Conservation (phyloP, 495 filamentous ascomycete species). For the Talaromyces proteolyticus region DNA sequence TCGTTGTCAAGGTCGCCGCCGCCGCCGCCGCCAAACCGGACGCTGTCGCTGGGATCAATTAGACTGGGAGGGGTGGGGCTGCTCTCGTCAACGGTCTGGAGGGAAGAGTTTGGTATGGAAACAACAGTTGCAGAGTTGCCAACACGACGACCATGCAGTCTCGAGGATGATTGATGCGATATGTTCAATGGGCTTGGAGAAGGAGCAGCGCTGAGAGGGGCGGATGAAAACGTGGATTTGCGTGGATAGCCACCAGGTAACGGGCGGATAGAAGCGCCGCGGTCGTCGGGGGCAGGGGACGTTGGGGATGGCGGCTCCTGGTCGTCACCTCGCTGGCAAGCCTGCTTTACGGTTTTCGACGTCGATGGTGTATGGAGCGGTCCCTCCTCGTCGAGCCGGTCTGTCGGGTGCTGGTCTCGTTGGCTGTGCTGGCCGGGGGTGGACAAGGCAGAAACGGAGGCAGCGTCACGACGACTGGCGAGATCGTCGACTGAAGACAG, state of each 20-base stretch:
- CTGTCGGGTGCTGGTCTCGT: no score
- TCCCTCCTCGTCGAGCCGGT: neutral
- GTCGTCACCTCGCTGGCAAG: neutral
- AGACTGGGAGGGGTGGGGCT: constrained; percentile 20
- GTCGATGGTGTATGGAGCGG: no score
- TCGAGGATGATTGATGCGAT: neutral
- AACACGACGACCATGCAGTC: neutral
- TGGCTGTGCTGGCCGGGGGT: neutral
- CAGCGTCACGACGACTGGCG: neutral
- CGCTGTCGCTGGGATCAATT: constrained; percentile 13
- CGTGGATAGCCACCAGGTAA: neutral
- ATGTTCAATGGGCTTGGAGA: neutral
- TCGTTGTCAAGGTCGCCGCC: neutral
- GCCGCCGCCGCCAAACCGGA: neutral
- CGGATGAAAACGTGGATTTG: neutral
- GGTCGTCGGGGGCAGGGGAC: neutral
- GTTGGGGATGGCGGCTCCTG: neutral
- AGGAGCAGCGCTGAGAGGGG: neutral
- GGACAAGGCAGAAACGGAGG: neutral
- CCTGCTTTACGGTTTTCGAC: no score
- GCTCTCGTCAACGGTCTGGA: neutral
- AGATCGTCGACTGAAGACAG: neutral
- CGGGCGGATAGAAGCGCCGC: no score
- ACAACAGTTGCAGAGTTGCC: neutral
- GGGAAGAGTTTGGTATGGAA: neutral